These are phyloP conservation scores for Komagataella mondaviorum DNA, from an alignment of 805 yeast species.

Conservation along the genomic window DNA sequence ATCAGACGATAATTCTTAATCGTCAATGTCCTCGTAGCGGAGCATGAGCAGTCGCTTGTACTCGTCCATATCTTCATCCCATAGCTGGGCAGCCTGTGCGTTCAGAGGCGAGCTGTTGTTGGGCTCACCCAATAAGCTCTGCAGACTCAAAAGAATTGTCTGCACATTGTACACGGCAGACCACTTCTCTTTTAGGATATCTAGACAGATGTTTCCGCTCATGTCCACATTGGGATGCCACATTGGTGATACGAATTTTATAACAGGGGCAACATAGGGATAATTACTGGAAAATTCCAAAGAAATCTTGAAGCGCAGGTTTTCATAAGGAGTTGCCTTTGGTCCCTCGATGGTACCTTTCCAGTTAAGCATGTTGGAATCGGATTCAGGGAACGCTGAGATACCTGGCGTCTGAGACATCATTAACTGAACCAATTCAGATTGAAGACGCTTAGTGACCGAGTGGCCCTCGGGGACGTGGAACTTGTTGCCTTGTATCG, in stretches of 20 bases:
- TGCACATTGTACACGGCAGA: slow-evolving; percentile 96
- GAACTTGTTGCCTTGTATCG: background rate
- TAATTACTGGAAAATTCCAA: slow-evolving; percentile 96
- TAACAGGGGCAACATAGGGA: slow-evolving; percentile 97
- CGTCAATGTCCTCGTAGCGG: background rate
- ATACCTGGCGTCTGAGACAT: slow-evolving; percentile 36
- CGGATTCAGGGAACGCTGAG: slow-evolving; percentile 40
- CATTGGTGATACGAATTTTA: slow-evolving; percentile 84
- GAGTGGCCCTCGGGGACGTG: slow-evolving; percentile 25
- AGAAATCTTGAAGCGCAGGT: slow-evolving; percentile 76
- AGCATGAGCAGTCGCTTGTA: slow-evolving; percentile 34
- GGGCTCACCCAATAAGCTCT: slow-evolving; percentile 93
- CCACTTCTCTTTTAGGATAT: slow-evolving; percentile 96
- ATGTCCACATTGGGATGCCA: slow-evolving; percentile 96
- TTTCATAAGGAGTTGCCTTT: slow-evolving; percentile 57
- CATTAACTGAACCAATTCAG: slow-evolving; percentile 38
- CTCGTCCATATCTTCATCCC: slow-evolving; percentile 85
- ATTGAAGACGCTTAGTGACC: slow-evolving; percentile 35
- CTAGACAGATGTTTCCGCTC: slow-evolving; percentile 92
- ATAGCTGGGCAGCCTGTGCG: slow-evolving; percentile 94
- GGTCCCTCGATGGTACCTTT: slow-evolving; percentile 96
- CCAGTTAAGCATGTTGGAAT: slow-evolving; percentile 54
- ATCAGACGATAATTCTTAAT: background rate
- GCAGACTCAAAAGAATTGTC: slow-evolving; percentile 85
- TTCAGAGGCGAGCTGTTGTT: slow-evolving; percentile 98